These are phyloP conservation scores for Ceriops zippeliana DNA, from an alignment of 345 rosid species.

Conservation along the genomic window DNA sequence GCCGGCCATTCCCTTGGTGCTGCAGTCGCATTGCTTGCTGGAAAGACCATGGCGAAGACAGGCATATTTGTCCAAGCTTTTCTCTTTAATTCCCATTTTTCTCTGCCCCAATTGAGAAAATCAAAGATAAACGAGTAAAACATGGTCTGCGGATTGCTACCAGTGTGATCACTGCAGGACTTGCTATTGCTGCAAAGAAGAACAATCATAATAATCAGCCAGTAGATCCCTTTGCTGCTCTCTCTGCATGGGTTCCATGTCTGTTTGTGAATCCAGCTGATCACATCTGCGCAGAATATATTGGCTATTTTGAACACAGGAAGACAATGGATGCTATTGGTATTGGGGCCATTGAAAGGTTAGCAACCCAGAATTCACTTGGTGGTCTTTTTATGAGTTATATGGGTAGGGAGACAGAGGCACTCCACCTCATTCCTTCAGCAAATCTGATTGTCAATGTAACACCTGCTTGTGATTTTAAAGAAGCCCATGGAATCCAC, in stretches of 20 bases:
- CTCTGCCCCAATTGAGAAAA: constrained; percentile 70
- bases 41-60: constrained; percentile 66
- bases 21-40: constrained; percentile 72
- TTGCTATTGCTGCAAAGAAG: constrained; percentile 53
- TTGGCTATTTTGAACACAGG: constrained; percentile 86
- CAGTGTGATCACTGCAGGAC: constrained; percentile 82
- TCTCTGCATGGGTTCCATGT: constrained; percentile 65
- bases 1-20: constrained; percentile 95
- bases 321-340: constrained; percentile 85
- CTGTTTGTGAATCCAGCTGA: constrained; percentile 61
- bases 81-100: constrained; percentile 85
- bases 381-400: constrained; percentile 60
- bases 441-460: constrained; percentile 54
- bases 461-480: constrained; percentile 43
- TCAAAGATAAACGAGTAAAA: constrained; percentile 59
- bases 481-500: constrained; percentile 82
- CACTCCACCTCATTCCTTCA: constrained; percentile 72
- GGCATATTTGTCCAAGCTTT: constrained; percentile 55
- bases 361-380: constrained; percentile 69
- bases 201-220: constrained; percentile 30
- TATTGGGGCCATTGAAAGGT: constrained; percentile 56
- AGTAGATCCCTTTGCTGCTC: constrained; percentile 43
- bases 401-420: constrained; percentile 55
- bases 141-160: constrained; percentile 61
- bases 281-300: constrained; percentile 69